phyloP scores from a whole-genome alignment of 2,329 filamentous ascomycete species.

The Exophiala oligosperma region DNA sequence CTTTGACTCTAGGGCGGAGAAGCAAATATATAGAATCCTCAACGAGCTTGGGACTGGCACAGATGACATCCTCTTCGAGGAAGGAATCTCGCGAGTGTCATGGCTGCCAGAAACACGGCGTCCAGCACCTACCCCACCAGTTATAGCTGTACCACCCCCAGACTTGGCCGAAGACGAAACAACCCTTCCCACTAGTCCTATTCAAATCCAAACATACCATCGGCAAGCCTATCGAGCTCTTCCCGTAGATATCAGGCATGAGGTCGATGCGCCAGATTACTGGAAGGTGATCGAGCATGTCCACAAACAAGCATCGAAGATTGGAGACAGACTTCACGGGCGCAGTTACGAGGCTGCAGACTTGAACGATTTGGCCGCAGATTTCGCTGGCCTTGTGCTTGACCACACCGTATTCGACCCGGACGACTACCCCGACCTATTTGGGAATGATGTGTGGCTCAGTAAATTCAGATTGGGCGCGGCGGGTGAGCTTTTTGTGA shows the following conservation, averaged over 20 bases:
- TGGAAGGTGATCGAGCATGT: constrained; percentile 19
- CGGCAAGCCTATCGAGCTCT: constrained; percentile 7
- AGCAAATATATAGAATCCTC: constrained; percentile 22
- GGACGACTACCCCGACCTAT: constrained; percentile 2
- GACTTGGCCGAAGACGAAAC: constrained; percentile 1
- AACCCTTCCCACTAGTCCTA: background rate
- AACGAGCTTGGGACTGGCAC: constrained; percentile 18
- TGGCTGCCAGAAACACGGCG: constrained; percentile 20
- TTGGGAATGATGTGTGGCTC: constrained; percentile 8
- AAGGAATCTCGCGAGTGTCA: constrained; percentile 15
- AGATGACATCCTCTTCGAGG: constrained; percentile 19
- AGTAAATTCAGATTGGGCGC: constrained; percentile 19
- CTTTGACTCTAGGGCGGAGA: constrained; percentile 14
- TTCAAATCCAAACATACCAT: background rate
- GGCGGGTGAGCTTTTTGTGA: constrained; percentile 22
- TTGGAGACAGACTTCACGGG: background rate
- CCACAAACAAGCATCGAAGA: constrained; percentile 8
- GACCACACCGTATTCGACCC: constrained; percentile 3
- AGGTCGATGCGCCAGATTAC: constrained; percentile 15
- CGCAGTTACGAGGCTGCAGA: background rate
- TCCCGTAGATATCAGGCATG: constrained; percentile 9
- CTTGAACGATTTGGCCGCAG: constrained; percentile 2
- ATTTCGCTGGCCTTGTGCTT: constrained; percentile 3
- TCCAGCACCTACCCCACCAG: constrained; percentile 8
- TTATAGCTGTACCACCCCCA: constrained; percentile 1